Evolutionary conservation across 371 early-diverging fungal genomes (phyloP), one percentile per base, ranked within the genome.

Genomic region (Apophysomyces variabilis): DNA sequence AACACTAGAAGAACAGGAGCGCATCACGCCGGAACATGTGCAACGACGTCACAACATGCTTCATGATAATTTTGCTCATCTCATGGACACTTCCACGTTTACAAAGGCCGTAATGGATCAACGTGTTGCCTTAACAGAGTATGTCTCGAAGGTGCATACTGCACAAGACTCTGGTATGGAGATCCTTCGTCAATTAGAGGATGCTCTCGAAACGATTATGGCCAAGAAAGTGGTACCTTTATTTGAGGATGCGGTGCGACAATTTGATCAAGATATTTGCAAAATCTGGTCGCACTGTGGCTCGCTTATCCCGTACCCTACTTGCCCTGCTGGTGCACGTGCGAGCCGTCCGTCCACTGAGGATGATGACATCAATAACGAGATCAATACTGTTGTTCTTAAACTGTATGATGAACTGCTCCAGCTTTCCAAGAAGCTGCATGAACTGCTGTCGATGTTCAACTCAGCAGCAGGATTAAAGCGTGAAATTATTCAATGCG

Each of bases 21-120:
- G 54, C 21, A 50, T 50, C 35, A 43, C 66, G 21, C 70, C 74
- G 1, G 67, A 69, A 32, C 75, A 72, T 61, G 66, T 79, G 7
- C 67, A 71, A 58, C 65, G 67, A 26, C 72, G 79, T 37, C 79
- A 79, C 26, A 71, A 74, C 43, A 64, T 60, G 5, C 45, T 79
- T 5, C 45, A 66, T 26, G 68, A 72, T 38, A 73, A 57, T 61
- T 67, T 66, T 8, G 16, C 54, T 4, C 65, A 76, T 36, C 60
- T 79, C 3, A 13, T 37, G 9, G 73, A 68, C 14, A 60, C 71
- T 4, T 38, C 68, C 16, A 37, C 39, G 1, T 79, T 45, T 54
- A 66, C 76, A 3, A 63, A 70, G 18, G 57, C 41, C 11, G 75
- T 79, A 1, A 47, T 76, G 2, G 62, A 62, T 12, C 79, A 79